A percentile compares a stretch with the other conserved stretches of the same genome.
Conservation (phyloP, 768 basidiomycete genomes). For the Cantharellus cinnabarinus region DNA sequence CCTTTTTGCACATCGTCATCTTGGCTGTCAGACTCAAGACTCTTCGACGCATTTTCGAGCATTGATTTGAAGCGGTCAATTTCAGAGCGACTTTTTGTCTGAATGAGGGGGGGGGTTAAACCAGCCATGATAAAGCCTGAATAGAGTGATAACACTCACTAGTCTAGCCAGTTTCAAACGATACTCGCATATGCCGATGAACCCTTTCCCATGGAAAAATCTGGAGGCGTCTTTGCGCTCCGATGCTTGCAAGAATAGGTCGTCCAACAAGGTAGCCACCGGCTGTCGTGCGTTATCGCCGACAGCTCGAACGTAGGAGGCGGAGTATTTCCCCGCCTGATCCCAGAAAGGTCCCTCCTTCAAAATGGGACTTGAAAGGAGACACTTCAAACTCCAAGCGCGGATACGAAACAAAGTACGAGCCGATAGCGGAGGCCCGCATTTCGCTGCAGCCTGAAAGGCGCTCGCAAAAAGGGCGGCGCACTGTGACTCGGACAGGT, state of each 20-base stretch:
- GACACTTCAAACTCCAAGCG: neutral
- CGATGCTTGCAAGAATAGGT: conserved; percentile 25
- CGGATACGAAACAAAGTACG: neutral
- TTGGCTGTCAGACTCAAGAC: neutral
- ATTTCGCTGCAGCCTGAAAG: neutral
- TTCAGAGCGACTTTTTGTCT: conserved; percentile 6
- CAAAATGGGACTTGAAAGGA: conserved; percentile 15
- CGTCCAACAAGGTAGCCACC: conserved; percentile 26
- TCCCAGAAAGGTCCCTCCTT: conserved; percentile 48
- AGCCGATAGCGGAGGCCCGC: neutral
- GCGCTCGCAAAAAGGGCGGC: neutral
- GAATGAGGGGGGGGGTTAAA: neutral
- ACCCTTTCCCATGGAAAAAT: conserved; percentile 33
- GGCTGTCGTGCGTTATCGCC: conserved; percentile 18
- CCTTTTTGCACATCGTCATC: no score
- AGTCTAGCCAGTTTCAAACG: conserved; percentile 49
- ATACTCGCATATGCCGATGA: conserved; percentile 45
- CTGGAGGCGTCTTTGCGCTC: conserved; percentile 15
- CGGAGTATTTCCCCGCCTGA: conserved; percentile 34
- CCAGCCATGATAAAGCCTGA: conserved; percentile 11
- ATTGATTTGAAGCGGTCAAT: conserved; percentile 8
- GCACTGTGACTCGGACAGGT: neutral
- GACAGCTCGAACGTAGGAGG: conserved; percentile 22
- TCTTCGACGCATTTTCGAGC: neutral
- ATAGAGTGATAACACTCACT: conserved; percentile 25